Base-by-base conservation (phyloP, 129 eudicot species). In the Tagetes erecta region DNA sequence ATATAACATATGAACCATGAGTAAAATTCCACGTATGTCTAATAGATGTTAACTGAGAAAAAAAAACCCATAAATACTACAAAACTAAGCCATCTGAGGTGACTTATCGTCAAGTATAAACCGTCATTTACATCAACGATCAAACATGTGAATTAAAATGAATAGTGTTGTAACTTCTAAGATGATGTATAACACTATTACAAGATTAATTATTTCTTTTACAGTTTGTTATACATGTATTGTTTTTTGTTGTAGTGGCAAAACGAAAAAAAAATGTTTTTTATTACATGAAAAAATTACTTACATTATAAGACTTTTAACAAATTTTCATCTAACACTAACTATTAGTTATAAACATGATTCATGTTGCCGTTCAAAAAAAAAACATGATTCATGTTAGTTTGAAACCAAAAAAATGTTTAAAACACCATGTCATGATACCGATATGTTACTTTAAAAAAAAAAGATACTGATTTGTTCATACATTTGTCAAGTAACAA, bases 381-480 rank as follows among this genome's bases (percentile, higher is more conserved):
- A 20, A 20, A 50, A 57, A 58, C 75, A 45, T 41, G 62, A 68
- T 56, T 68, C 75, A 45, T 76, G 80, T 14, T 33, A 57, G 55
- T 20, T 36, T 68, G 68, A 45, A 68, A 36, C 50, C 56, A 52
- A 38, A 35, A 41, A 42, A 27, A 2, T 13, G 8, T 51, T 40
- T 72, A 14, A 13, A 72, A 40, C 44, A 41, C 6, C 1, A 42
- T 42, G 20, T 42, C 68, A 72, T 62, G 37, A 47, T 47, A 74
- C 8, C 27, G 27, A 20, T 20, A 20, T 20, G 27, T 20, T 20
- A 20, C 27, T 20, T 20, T 20, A 20, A 20, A 20, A 20, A 20
- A 20, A 20, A 20, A 20, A 20, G 27, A 20, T 20, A 20, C 27
- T 20, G 27, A 20, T 20, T 20, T 20, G 27, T 60, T 36, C 47